Conservation (phyloP, 768 basidiomycete genomes). For the Tremella fuciformis region DNA sequence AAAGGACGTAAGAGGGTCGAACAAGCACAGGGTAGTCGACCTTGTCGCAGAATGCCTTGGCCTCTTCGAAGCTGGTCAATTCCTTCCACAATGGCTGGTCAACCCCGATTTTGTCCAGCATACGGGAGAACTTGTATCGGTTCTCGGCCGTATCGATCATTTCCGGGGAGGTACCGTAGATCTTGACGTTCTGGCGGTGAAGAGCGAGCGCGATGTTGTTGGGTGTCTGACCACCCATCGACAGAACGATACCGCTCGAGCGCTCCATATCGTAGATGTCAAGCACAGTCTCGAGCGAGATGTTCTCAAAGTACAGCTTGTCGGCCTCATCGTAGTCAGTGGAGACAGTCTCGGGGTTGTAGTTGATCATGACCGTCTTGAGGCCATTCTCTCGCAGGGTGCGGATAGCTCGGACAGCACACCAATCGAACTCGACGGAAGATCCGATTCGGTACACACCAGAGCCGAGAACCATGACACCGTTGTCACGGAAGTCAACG, state of each 20-base stretch:
- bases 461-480: constrained; percentile 95
- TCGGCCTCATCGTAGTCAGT: constrained; percentile 99
- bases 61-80: constrained; percentile 83
- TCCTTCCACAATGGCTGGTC: constrained; percentile 99
- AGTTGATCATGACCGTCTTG: constrained; percentile 98
- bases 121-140: constrained; percentile 97
- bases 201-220: constrained; percentile 97
- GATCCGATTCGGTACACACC: constrained; percentile 99
- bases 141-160: constrained; percentile 99
- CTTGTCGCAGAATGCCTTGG: constrained; percentile 80
- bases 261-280: constrained; percentile 93
- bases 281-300: constrained; percentile 89
- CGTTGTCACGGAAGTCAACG: constrained; percentile 79
- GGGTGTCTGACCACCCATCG: constrained; percentile 98
- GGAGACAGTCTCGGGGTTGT: constrained; percentile 98
- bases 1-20: constrained; percentile 96
- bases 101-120: constrained; percentile 95
- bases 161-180: constrained; percentile 97
- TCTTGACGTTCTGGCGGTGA: constrained; percentile 96
- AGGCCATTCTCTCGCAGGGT: constrained; percentile 92
- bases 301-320: constrained; percentile 97
- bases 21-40: constrained; percentile 96
- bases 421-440: constrained; percentile 99
- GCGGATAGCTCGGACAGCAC: constrained; percentile 93
- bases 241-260: constrained; percentile 85